These are phyloP conservation scores for Talaromyces sp. DNA, from an alignment of 2,329 filamentous ascomycete genomes.

Conservation along the genomic window DNA sequence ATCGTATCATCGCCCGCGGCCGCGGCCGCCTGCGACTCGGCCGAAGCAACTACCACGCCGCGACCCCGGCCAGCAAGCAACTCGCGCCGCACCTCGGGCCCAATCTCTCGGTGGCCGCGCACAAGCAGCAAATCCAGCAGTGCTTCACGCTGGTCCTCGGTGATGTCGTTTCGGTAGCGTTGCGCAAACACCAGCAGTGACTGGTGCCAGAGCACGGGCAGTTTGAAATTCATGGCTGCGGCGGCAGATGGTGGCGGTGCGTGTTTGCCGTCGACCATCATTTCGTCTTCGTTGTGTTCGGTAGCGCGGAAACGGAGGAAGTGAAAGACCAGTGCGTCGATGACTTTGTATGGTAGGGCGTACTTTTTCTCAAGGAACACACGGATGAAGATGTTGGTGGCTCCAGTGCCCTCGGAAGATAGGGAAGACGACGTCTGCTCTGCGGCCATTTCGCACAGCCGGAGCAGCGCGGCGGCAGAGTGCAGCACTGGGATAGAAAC, in stretches of 20 bases:
- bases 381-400: slow-evolving; percentile 93
- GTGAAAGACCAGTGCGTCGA: slow-evolving; percentile 93
- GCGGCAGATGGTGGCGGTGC: slow-evolving; percentile 24
- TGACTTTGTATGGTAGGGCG: slow-evolving; percentile 86
- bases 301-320: slow-evolving; percentile 81
- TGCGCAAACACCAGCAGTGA: slow-evolving; percentile 87
- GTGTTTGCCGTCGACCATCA: slow-evolving; percentile 33
- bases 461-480: slow-evolving; percentile 84
- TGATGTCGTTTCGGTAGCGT: slow-evolving; percentile 92
- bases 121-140: slow-evolving; percentile 79
- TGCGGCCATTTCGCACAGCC: slow-evolving; percentile 88
- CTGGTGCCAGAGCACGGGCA: slow-evolving; percentile 97
- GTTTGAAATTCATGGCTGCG: slow-evolving; percentile 54
- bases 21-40: slow-evolving; percentile 51
- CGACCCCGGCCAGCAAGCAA: slow-evolving; percentile 81
- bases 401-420: slow-evolving; percentile 73
- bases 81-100: slow-evolving; percentile 85
- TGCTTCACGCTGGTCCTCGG: slow-evolving; percentile 88
- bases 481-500: slow-evolving; percentile 87
- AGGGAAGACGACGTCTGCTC: slow-evolving; percentile 72
- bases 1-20: slow-evolving; percentile 86
- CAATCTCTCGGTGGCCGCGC: slow-evolving; percentile 81
- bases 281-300: slow-evolving; percentile 51
- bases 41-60: slow-evolving; percentile 55
- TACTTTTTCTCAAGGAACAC: slow-evolving; percentile 95